phyloP scores from a whole-genome alignment of 1,139 yeast species.

The Saccharomyces hybrid region DNA sequence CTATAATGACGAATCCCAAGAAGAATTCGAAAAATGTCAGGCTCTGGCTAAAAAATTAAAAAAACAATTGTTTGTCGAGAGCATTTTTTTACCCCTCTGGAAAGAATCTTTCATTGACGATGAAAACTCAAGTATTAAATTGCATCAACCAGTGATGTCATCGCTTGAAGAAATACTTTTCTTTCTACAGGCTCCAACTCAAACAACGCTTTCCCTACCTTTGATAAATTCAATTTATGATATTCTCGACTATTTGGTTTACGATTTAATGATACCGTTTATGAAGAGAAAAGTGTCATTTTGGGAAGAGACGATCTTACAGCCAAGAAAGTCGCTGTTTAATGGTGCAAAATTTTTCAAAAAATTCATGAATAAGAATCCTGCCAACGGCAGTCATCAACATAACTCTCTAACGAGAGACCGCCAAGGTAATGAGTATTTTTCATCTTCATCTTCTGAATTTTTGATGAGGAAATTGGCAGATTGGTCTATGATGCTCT shows the following conservation, averaged over 20 bases:
- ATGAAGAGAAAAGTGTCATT: conserved; percentile 47
- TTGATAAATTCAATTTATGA: conserved; percentile 25
- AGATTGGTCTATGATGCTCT: conserved; percentile 84
- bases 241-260: conserved; percentile 18
- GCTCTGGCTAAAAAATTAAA: conserved; percentile 32
- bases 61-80: conserved; percentile 34
- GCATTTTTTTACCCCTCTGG: conserved; percentile 31
- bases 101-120: conserved; percentile 6
- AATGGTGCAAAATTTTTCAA: conserved; percentile 29
- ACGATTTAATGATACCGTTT: conserved; percentile 29
- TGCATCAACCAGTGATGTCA: conserved; percentile 36
- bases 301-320: conserved; percentile 79
- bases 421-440: conserved; percentile 20
- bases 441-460: conserved; percentile 48
- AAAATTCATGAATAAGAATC: conserved; percentile 32
- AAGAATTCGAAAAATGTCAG: conserved; percentile 25
- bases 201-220: conserved; percentile 14
- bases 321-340: conserved; percentile 51
- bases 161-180: conserved; percentile 57
- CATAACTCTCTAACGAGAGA: conserved; percentile 34
- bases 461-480: conserved; percentile 75
- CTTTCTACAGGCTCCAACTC: conserved; percentile 59
- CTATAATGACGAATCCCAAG: conserved; percentile 25
- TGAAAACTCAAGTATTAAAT: conserved; percentile 13
- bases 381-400: conserved; percentile 36